Percentiles rank a stretch among this genome's conserved stretches.
phyloP scores from a whole-genome alignment of 2,329 filamentous ascomycete species.

The Aspergillus sp. region DNA sequence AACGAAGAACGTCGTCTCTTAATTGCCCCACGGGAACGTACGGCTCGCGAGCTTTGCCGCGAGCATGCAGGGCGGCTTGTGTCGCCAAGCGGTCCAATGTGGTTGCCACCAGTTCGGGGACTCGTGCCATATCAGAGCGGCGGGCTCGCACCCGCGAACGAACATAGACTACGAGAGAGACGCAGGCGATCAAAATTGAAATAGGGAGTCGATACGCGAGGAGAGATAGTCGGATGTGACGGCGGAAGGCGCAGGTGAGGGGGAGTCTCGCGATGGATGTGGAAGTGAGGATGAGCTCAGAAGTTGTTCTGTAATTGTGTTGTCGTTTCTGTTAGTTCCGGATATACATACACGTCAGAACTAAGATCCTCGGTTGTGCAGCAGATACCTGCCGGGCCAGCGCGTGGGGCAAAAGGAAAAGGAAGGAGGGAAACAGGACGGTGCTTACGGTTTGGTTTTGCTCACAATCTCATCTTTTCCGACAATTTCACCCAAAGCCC shows the following conservation, averaged over 20 bases:
- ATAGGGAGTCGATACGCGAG: constrained; percentile 48
- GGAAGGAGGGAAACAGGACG: no score
- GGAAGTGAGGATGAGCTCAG: constrained; percentile 67
- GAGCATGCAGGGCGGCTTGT: constrained; percentile 75
- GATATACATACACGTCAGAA: constrained; percentile 46
- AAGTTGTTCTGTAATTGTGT: constrained; percentile 68
- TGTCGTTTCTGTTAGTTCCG: constrained; percentile 78
- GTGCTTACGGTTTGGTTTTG: constrained; percentile 55
- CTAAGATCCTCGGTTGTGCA: constrained; percentile 8
- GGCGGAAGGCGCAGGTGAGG: constrained; percentile 55
- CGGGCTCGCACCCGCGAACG: constrained; percentile 60
- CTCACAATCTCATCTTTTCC: constrained; percentile 57
- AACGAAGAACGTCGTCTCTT: constrained; percentile 81
- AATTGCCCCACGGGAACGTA: constrained; percentile 86
- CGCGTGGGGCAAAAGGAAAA: no score
- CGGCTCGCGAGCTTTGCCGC: constrained; percentile 62
- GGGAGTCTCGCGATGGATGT: constrained; percentile 88
- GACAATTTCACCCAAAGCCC: constrained; percentile 46
- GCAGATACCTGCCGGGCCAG: no score
- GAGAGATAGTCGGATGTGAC: constrained; percentile 44
- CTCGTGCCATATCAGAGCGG: constrained; percentile 62
- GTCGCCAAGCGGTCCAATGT: constrained; percentile 77
- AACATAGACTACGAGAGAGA: constrained; percentile 56
- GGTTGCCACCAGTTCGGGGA: constrained; percentile 79
- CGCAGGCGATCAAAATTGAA: constrained; percentile 41